phyloP scores from a whole-genome alignment of 805 yeast genomes.

The Hanseniaspora mollemarum region DNA sequence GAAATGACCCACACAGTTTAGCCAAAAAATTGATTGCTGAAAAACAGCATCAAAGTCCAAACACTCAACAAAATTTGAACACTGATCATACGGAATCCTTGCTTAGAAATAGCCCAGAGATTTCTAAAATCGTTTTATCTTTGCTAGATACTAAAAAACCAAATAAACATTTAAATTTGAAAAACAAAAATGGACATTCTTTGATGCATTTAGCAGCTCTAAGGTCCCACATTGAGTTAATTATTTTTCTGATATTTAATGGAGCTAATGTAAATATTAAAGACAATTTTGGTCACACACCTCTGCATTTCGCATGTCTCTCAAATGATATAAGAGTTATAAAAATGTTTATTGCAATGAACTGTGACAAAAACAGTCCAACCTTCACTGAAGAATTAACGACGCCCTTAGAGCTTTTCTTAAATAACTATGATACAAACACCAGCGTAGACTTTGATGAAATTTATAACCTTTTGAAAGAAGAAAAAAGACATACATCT shows the following conservation, averaged over 20 bases:
- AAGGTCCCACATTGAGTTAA: constrained; percentile 56
- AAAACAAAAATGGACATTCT: constrained; percentile 76
- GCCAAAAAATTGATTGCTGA: constrained; percentile 80
- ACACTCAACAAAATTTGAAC: too few species aligned
- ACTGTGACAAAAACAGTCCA: constrained; percentile 38
- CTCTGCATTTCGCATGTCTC: constrained; percentile 76
- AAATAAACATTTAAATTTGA: constrained; percentile 63
- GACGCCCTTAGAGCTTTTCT: constrained; percentile 28
- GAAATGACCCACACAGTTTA: constrained; percentile 87
- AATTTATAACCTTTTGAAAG: constrained; percentile 14
- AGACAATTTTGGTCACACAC: constrained; percentile 75
- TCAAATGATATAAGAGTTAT: constrained; percentile 62
- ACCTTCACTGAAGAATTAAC: constrained; percentile 17
- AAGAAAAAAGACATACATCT: constrained; percentile 23
- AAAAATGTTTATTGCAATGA: constrained; percentile 48
- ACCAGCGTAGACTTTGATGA: constrained; percentile 16
- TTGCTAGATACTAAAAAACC: constrained; percentile 37
- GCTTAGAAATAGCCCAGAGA: constrained; percentile 36
- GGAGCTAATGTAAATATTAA: constrained; percentile 59
- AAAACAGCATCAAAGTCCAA: constrained; percentile 27
- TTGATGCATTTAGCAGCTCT: constrained; percentile 75
- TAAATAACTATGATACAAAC: constrained; percentile 25
- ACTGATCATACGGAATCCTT: too few species aligned
- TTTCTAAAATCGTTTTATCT: constrained; percentile 45
- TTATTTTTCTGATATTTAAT: constrained; percentile 49